Conservation (phyloP, 257 asterid species). For the Solanum tarijense region DNA sequence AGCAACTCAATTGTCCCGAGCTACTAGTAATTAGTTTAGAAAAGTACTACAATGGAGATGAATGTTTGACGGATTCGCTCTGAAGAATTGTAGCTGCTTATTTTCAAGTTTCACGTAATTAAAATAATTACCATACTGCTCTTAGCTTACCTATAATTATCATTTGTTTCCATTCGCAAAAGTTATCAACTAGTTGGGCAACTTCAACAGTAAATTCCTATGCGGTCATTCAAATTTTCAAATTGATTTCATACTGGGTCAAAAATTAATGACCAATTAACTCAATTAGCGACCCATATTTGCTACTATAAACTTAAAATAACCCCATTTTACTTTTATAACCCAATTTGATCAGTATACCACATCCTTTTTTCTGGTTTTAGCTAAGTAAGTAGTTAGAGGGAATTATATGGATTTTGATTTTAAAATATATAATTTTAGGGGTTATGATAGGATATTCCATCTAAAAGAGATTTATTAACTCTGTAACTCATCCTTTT, state of each 20-base stretch:
- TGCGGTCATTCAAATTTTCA: neutral
- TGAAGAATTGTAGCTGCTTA: neutral
- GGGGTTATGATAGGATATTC: neutral
- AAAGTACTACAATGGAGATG: neutral
- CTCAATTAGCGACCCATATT: neutral
- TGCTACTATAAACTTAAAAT: neutral
- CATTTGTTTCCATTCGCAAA: neutral
- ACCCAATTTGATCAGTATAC: no score
- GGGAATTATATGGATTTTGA: neutral
- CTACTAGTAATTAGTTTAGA: neutral
- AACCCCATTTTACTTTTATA: neutral
- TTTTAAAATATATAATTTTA: neutral
- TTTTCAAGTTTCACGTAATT: neutral
- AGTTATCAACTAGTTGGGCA: no score
- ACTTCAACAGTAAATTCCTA: neutral
- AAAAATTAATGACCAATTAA: neutral
- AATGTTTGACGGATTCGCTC: neutral
- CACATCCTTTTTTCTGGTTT: neutral
- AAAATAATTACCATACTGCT: neutral
- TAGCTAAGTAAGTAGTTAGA: neutral
- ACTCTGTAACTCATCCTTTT: neutral
- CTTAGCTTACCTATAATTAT: neutral
- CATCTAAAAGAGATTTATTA: neutral
- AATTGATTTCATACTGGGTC: neutral
- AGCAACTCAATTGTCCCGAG: neutral